Evolutionary conservation across 1,139 yeast genomes (phyloP), one percentile per base, ranked within the genome.

Genomic region (Hyphopichia burtonii): DNA sequence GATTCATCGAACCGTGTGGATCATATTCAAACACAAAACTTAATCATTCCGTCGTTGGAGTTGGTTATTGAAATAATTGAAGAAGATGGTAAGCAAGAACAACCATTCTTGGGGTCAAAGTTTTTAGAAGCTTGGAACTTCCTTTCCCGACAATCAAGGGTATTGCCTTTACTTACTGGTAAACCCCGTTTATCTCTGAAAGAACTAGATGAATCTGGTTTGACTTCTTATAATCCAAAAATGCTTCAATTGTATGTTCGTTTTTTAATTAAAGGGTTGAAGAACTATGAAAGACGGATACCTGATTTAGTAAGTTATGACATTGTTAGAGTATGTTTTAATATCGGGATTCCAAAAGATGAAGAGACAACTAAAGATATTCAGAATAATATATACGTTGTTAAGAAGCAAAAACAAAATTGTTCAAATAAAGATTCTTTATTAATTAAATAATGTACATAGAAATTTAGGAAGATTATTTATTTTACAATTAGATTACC

Each of bases 51-150:
- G 14, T 46, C 61, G 0, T 42, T 64, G 20, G 51, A 61, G 31
- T 53, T 72, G 14, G 57, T 63, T 14, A 57, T 56, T 2, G 52
- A 52, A 3, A 59, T 71, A 7, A 36, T 73, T 6, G 46, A 58
- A 16, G 58, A 58, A 25, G 78, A 73, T 42, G 43, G 48, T 8
- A 42, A 40, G 15, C 53, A 55, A 31, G 46, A 47, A 4, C 71
- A 68, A 37, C 52, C 53, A 18, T 71, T 71, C 43, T 56, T 72
- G 48, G 58, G 65, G 18, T 56, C 63, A 30, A 61, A 62, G 42
- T 71, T 68, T 42, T 46, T 61, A 20, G 77, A 72, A 14, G 57
- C 71, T 39, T 69, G 75, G 71, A 61, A 55, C 8, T 66, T 52
- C 38, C 48, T 63, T 36, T 47, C 50, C 4, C 28, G n/a, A 7